Percentiles rank a stretch among this genome's conserved stretches.
phyloP scores from a whole-genome alignment of 352 stramenopile genomes.

The Proteromonas lacertae region DNA sequence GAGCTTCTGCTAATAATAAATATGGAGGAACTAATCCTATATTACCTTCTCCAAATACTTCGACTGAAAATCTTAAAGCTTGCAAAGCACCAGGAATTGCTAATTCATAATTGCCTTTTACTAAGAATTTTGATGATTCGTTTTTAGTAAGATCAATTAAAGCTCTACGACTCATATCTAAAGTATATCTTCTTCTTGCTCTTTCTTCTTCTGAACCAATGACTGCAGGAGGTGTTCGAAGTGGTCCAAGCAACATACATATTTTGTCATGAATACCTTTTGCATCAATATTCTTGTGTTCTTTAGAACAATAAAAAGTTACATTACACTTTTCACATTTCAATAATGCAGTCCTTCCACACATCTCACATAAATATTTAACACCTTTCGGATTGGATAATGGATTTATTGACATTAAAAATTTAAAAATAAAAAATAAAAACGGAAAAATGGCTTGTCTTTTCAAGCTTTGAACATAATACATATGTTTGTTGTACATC shows the following conservation, averaged over 20 bases:
- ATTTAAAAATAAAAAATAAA: too few species aligned
- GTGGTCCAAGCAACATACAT: conserved; percentile 12
- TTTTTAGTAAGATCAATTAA: conserved; percentile 19
- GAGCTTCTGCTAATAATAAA: conserved; percentile 17
- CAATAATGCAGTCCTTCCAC: too few species aligned
- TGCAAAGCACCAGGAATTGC: conserved; percentile 16
- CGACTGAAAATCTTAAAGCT: conserved; percentile 14
- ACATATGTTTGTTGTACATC: too few species aligned
- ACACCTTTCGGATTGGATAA: too few species aligned
- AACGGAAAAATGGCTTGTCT: too few species aligned
- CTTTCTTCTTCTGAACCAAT: conserved; percentile 19
- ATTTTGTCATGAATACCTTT: conserved; percentile 23
- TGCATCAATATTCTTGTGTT: conserved; percentile 4
- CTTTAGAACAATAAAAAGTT: neutral
- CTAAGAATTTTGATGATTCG: conserved; percentile 17
- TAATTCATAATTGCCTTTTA: conserved; percentile 14
- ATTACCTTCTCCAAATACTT: conserved; percentile 15
- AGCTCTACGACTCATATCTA: conserved; percentile 17
- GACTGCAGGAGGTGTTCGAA: conserved; percentile 11
- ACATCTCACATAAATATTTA: too few species aligned
- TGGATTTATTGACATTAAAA: too few species aligned
- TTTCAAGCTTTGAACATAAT: too few species aligned
- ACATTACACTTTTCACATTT: neutral
- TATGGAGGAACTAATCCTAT: conserved; percentile 19
- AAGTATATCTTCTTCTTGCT: conserved; percentile 15